Evolutionary conservation across 345 rosid species (phyloP).

Genomic region (Pistacia integerrima): DNA sequence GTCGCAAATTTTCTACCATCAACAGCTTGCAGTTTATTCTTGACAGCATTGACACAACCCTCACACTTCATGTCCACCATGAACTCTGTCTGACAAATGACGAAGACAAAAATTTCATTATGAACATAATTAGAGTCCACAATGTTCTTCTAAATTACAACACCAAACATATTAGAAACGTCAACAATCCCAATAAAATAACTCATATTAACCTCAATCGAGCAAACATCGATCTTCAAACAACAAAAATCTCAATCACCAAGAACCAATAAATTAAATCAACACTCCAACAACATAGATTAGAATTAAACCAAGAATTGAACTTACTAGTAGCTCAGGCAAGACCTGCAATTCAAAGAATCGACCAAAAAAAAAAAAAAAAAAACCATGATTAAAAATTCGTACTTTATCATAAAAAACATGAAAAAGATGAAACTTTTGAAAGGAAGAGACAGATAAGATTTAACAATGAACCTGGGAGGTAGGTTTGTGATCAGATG

Average conservation of each 20-base stretch:
- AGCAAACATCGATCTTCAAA: neutral
- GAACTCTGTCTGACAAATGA: constrained; percentile 66
- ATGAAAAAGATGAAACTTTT: constrained; percentile 3
- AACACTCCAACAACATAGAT: neutral
- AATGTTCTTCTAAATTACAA: neutral
- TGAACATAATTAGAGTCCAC: constrained; percentile 6
- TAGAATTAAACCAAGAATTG: neutral
- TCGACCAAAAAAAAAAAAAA: neutral
- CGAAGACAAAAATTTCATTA: neutral
- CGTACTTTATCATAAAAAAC: constrained; percentile 12
- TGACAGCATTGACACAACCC: constrained; percentile 82
- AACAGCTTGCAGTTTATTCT: constrained; percentile 69
- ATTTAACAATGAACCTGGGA: constrained; percentile 43
- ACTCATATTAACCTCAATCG: neutral
- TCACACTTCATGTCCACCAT: constrained; percentile 99
- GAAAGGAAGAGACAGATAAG: constrained; percentile 17
- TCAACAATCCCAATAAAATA: neutral
- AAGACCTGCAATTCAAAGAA: constrained; percentile 37
- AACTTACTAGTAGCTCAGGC: constrained; percentile 87
- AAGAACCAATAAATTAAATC: neutral
- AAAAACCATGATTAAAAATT: constrained; percentile 11
- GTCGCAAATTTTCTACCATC: constrained; percentile 45
- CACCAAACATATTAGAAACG: neutral
- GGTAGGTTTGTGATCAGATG: constrained; percentile 46
- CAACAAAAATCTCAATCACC: neutral